Percentiles rank a stretch among this genome's conserved stretches.
phyloP scores from a whole-genome alignment of 495 filamentous ascomycete genomes.

The Recurvomyces mirabilis region DNA sequence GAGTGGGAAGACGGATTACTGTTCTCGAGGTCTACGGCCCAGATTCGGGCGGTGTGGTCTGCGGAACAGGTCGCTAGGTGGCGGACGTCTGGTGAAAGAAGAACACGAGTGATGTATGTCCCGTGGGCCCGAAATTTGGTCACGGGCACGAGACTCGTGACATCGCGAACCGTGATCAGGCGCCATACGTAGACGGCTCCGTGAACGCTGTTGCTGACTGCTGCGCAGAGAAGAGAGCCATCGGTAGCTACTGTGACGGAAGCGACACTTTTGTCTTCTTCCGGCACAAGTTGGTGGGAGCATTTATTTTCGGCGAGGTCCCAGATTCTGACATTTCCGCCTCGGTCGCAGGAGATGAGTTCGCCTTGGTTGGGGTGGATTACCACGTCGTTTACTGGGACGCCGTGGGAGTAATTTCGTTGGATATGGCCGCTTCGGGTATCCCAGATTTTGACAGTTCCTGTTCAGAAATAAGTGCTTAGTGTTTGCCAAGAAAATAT shows the following conservation, averaged over 20 bases:
- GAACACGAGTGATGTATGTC: slow-evolving; percentile 87
- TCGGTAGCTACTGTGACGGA: slow-evolving; percentile 95
- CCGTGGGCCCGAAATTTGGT: slow-evolving; percentile 88
- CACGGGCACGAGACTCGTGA: slow-evolving; percentile 79
- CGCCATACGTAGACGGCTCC: slow-evolving; percentile 96
- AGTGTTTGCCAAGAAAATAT: background rate
- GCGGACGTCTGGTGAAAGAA: slow-evolving; percentile 93
- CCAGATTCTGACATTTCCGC: slow-evolving; percentile 90
- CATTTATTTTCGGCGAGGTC: slow-evolving; percentile 95
- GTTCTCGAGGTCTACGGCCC: slow-evolving; percentile 58
- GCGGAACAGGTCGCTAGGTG: slow-evolving; percentile 95
- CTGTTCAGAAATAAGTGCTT: slow-evolving; percentile 1
- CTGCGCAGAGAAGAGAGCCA: slow-evolving; percentile 86
- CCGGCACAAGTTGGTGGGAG: slow-evolving; percentile 89
- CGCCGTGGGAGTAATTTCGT: slow-evolving; percentile 80
- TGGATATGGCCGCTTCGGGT: slow-evolving; percentile 79
- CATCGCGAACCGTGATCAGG: slow-evolving; percentile 69
- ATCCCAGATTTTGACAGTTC: slow-evolving; percentile 96
- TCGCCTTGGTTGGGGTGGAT: slow-evolving; percentile 98
- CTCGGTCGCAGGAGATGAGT: slow-evolving; percentile 87
- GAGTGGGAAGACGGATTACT: slow-evolving; percentile 20
- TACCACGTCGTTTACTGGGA: slow-evolving; percentile 86
- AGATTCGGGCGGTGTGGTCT: slow-evolving; percentile 96
- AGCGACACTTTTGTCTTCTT: slow-evolving; percentile 83
- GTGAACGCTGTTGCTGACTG: slow-evolving; percentile 61